Percentiles rank a stretch among this genome's conserved stretches.
Conservation (phyloP, 306 rosid species). For the Lotus japonicus region DNA sequence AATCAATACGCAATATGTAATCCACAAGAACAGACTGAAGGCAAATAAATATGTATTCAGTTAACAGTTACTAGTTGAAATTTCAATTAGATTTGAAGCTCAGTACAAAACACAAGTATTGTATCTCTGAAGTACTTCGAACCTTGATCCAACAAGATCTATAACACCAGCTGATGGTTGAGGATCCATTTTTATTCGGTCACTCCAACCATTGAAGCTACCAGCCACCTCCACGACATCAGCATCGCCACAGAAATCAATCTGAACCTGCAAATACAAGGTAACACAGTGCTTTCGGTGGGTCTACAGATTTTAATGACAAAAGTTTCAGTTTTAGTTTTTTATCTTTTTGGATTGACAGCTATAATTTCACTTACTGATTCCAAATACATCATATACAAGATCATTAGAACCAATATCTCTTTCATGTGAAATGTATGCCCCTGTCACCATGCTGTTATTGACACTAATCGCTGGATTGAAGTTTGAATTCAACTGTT, state of each 20-base stretch:
- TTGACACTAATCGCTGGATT: conserved; percentile 10
- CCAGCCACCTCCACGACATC: conserved; percentile 85
- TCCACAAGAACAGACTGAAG: not conserved
- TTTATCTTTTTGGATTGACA: not conserved
- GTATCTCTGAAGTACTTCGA: conserved; percentile 5
- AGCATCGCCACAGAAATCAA: conserved; percentile 64
- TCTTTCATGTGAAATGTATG: not conserved
- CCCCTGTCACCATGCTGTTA: not conserved
- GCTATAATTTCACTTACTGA: not conserved
- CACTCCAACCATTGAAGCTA: conserved; percentile 97
- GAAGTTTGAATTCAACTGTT: not conserved
- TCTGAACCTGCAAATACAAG: conserved; percentile 51
- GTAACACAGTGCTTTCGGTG: conserved; percentile 25
- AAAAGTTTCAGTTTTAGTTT: not conserved
- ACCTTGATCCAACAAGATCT: conserved; percentile 56
- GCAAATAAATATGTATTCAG: not conserved
- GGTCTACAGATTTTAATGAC: not conserved
- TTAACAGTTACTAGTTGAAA: not conserved
- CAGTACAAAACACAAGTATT: not conserved
- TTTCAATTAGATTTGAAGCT: conserved; percentile 1
- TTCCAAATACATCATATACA: conserved; percentile 4
- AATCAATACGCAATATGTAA: not conserved
- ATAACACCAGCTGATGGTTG: conserved; percentile 34
- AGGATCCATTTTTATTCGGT: conserved; percentile 65
- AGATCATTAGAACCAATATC: not conserved